Conservation (phyloP, 176 grass and related monocot species). For the Hordeum marinum region DNA sequence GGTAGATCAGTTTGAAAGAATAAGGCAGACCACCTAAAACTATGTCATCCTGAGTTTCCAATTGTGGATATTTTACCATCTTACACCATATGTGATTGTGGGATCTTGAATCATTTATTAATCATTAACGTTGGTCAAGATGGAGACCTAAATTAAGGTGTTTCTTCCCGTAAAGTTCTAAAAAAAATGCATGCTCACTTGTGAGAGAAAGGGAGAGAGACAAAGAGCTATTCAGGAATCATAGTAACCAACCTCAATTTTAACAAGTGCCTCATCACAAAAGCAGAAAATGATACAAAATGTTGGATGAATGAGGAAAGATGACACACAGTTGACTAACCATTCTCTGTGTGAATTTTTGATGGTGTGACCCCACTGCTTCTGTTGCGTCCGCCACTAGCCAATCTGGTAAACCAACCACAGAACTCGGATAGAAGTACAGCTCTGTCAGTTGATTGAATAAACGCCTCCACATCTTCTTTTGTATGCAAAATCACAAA, state of each 20-base stretch:
- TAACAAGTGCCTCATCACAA: not conserved
- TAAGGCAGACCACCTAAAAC: not conserved
- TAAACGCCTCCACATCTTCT: conserved; percentile 66
- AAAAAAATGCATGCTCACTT: not conserved
- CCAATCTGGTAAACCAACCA: conserved; percentile 73
- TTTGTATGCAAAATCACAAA: conserved; percentile 57
- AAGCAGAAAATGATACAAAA: not conserved
- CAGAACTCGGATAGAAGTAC: conserved; percentile 79
- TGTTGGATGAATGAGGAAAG: conserved; percentile 5
- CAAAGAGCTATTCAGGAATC: not conserved
- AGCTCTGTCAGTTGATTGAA: conserved; percentile 81
- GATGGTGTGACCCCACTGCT: conserved; percentile 35
- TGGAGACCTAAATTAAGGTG: not conserved
- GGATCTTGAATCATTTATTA: not conserved
- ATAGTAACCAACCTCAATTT: not conserved
- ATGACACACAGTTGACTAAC: conserved; percentile 29
- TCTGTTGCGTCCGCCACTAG: conserved; percentile 42
- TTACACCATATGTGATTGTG: conserved; percentile 9
- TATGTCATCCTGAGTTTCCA: not conserved
- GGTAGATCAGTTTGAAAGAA: conserved; percentile 1
- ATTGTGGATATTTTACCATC: not conserved
- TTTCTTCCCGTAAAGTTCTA: not conserved
- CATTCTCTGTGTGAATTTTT: conserved; percentile 50
- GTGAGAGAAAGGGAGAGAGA: not conserved
- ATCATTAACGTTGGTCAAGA: not conserved